Base-by-base conservation (phyloP, 2,329 filamentous ascomycete genomes). In the Mycosphaerelloides madeirae region DNA sequence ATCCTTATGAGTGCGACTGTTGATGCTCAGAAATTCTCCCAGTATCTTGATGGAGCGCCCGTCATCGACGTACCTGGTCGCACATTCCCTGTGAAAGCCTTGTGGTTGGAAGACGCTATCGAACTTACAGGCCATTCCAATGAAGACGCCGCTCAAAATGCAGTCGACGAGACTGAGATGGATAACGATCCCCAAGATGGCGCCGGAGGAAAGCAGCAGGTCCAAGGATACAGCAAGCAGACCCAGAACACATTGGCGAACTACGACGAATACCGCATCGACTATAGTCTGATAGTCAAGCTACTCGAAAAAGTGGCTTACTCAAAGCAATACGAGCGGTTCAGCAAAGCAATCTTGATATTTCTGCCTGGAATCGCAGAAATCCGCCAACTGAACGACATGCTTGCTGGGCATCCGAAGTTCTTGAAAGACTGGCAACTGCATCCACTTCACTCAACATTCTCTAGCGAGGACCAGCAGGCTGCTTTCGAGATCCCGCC, bases 1-100 rank as follows among this genome's bases (percentile, higher is more conserved):
- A 78, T 98, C 29, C 77, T 98, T 37, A 98, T 98, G 93, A 97
- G 91, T 54, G 93, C 93, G 9, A 98, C 93, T 0, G 88, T 98
- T 6, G 88, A 98, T 65, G 88, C 93, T 0, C 83, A 91, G 48
- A 83, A 84, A 13, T 96, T 98, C 63, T 96, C 93, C 0, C 79
- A 80, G 9, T 98, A 97, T 61, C 77, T 98, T 2, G 83, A 84
- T 43, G 81, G 83, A 3, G 91, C 91, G 1, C 91, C 91, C 0
- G 81, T 97, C 31, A 73, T 98, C 42, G 89, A 85, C 48, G 88
- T 98, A 12, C 93, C 93, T 2, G 93, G 93, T 0, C 81, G 93
- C 36, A 97, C 91, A 0, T 98, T 94, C 60, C 91, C 93, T 0
- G 93, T 98, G 2, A 77, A 87, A 56, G 87, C 90, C 29, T 83